Conservation (phyloP, 352 stramenopile species). For the Phytophthora citricola region DNA sequence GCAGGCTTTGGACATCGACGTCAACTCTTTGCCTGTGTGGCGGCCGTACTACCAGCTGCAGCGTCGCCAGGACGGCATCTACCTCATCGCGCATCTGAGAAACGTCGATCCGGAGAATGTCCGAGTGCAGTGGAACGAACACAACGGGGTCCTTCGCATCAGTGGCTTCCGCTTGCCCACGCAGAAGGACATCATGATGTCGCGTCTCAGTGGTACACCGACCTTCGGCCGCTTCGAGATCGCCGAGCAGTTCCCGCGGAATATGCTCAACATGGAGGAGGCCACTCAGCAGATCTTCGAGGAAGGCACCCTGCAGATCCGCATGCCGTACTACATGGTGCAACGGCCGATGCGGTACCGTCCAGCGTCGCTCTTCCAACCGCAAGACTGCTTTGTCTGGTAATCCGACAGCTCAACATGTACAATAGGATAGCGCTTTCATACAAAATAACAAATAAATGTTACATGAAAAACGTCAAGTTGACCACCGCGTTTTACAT, state of each 20-base stretch:
- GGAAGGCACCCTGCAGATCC: conserved; percentile 63
- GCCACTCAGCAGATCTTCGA: conserved; percentile 56
- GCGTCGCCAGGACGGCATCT: conserved; percentile 51
- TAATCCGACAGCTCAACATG: conserved; percentile 18
- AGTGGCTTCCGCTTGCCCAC: conserved; percentile 61
- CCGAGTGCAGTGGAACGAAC: conserved; percentile 50
- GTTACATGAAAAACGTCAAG: background rate
- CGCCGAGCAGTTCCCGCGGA: conserved; percentile 51
- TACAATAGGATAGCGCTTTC: conserved; percentile 22
- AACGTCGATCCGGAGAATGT: conserved; percentile 42
- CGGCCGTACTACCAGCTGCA: conserved; percentile 70
- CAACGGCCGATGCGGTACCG: conserved; percentile 38
- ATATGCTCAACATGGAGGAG: conserved; percentile 56
- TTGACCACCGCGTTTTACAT: background rate
- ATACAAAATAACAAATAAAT: conserved; percentile 1
- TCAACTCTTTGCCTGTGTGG: conserved; percentile 54
- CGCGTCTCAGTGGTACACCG: conserved; percentile 54
- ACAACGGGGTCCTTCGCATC: conserved; percentile 50
- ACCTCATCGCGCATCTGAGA: conserved; percentile 45
- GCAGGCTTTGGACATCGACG: conserved; percentile 20
- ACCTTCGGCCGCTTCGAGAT: conserved; percentile 80
- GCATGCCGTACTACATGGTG: conserved; percentile 56
- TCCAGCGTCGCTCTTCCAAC: conserved; percentile 44
- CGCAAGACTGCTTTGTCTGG: conserved; percentile 50
- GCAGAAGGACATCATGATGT: conserved; percentile 63